Conservation (phyloP, 2,329 filamentous ascomycete genomes). For the Colletotrichum sp. region DNA sequence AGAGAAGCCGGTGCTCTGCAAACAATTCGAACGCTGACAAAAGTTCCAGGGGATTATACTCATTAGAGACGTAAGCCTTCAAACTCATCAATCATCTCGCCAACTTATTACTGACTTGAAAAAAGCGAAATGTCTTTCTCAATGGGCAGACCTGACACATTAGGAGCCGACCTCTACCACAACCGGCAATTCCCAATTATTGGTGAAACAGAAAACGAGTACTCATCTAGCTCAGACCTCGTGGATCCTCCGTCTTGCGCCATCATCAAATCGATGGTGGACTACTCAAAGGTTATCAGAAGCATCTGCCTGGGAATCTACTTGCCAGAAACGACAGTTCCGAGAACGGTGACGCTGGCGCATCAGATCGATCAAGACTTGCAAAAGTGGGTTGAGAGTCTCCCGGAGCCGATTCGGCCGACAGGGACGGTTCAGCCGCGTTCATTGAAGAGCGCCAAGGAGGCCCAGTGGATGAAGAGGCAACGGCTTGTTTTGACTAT, state of each 20-base stretch:
- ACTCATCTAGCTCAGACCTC: background rate
- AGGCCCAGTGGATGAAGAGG: conserved; percentile 30
- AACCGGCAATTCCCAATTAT: conserved; percentile 40
- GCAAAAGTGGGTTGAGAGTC: conserved; percentile 25
- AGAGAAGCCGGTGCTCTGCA: conserved; percentile 14
- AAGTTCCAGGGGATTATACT: conserved; percentile 43
- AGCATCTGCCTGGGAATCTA: conserved; percentile 29
- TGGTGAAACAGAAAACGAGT: conserved; percentile 12
- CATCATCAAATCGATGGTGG: conserved; percentile 31
- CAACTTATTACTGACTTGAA: background rate
- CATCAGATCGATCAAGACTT: conserved; percentile 27
- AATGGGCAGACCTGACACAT: conserved; percentile 51
- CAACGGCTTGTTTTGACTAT: conserved; percentile 30
- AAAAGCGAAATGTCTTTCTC: conserved; percentile 51
- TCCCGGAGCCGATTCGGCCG: conserved; percentile 28
- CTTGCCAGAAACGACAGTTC: conserved; percentile 22
- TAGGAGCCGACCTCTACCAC: conserved; percentile 53
- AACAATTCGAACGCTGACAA: background rate
- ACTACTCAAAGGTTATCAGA: conserved; percentile 30
- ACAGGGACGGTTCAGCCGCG: conserved; percentile 9
- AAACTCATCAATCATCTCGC: background rate
- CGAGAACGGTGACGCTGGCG: conserved; percentile 24
- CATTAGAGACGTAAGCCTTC: conserved; percentile 43
- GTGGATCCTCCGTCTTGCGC: conserved; percentile 30
- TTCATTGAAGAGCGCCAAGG: conserved; percentile 20